Evolutionary conservation across 768 basidiomycete species (phyloP), one percentile per base, ranked within the genome.

Genomic region (Multifurca ochricompacta): DNA sequence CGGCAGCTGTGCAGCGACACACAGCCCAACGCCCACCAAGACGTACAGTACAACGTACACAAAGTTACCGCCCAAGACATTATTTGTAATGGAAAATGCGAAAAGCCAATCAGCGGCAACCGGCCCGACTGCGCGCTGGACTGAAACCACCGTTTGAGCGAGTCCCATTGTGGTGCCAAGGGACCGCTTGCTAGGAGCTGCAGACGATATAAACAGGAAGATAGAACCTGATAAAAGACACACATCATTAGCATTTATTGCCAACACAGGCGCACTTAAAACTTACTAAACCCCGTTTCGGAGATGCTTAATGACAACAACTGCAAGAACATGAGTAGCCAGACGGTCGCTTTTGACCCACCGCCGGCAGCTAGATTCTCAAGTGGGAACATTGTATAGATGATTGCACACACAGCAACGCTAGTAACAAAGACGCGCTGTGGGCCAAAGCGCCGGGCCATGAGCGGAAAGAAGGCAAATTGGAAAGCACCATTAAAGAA

Each of bases 141-240:
- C 60, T 25, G 71, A 71, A 34, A 67, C 65, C 30, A 62, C 48
- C 48, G 66, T 61, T 74, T 75, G 68, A 13, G 65, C 63, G 19
- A 70, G 31, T 50, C 85, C 85, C 57, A 86, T 86, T n/a, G 80
- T 83, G 1, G 83, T 77, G 11, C 85, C 85, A 4, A 87, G 73
- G 5, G 81, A 78, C 11, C 77, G 76, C 30, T 74, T 73, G 50
- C 82, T 83, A 1, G 86, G 84, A 0, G 85, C 70, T 10, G 84
- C 73, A 5, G 77, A 77, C 9, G 77, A 73, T 52, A 88, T 80
- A 57, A 79, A 84, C 47, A 87, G 83, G 66, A 82, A 85, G 21
- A 85, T 67, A 37, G 82, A 77, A 19, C 83, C 85, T 85, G 51
- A 13, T 21, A 5, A 5, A 40, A 10, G 77, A 10, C 21, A 21